Percentiles rank a stretch among this genome's conserved stretches.
These are phyloP conservation scores for Phlebiopsis gigantea DNA, from an alignment of 768 basidiomycete genomes.

Conservation along the genomic window DNA sequence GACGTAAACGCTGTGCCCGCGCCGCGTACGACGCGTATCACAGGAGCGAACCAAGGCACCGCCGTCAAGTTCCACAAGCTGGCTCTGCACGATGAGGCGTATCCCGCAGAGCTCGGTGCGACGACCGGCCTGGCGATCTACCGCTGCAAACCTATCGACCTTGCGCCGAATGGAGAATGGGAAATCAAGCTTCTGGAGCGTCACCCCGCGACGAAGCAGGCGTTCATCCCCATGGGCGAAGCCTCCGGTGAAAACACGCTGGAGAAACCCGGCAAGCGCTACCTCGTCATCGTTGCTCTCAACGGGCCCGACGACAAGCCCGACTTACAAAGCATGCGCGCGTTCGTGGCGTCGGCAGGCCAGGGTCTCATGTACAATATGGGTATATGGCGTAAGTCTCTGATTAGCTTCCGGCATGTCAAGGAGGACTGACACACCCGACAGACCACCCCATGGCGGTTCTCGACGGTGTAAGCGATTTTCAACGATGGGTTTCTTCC, in stretches of 20 bases:
- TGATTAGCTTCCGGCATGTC: background rate
- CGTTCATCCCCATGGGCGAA: slow-evolving; percentile 91
- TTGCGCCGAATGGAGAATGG: slow-evolving; percentile 41
- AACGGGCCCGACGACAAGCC: slow-evolving; percentile 76
- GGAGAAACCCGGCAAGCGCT: slow-evolving; percentile 45
- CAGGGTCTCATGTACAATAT: slow-evolving; percentile 86
- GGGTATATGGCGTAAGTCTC: slow-evolving; percentile 84
- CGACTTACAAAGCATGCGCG: slow-evolving; percentile 66
- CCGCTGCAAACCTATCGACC: slow-evolving; percentile 61
- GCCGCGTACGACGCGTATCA: slow-evolving; percentile 66
- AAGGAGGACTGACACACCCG: slow-evolving; percentile 6
- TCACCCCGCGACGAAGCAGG: slow-evolving; percentile 86
- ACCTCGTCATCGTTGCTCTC: slow-evolving; percentile 84
- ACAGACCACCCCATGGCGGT: slow-evolving; percentile 96
- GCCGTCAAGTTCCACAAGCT: slow-evolving; percentile 94
- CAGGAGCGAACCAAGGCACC: slow-evolving; percentile 83
- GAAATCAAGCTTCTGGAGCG: slow-evolving; percentile 77
- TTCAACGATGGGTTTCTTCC: background rate
- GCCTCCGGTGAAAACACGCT: slow-evolving; percentile 37
- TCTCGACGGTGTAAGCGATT: slow-evolving; percentile 51
- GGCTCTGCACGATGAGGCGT: slow-evolving; percentile 61
- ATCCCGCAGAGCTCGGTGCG: slow-evolving; percentile 52
- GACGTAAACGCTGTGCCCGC: slow-evolving; percentile 53
- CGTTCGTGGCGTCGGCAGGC: slow-evolving; percentile 72
- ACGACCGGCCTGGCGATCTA: slow-evolving; percentile 78